Base-by-base conservation (phyloP, 495 filamentous ascomycete genomes). In the Penicillium fimorum region DNA sequence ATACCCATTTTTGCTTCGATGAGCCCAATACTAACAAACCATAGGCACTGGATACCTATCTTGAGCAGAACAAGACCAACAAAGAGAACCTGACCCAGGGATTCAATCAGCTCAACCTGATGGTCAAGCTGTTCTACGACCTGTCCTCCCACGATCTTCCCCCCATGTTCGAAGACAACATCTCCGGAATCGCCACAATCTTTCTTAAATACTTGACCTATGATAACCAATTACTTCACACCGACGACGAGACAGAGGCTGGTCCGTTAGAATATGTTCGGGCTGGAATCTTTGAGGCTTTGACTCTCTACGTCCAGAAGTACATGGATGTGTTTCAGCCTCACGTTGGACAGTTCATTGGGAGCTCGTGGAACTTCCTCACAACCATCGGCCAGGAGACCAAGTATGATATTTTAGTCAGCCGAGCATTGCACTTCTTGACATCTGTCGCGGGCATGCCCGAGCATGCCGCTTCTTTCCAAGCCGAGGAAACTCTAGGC, bases 61-160 rank as follows among this genome's bases (percentile, higher is more conserved):
- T 97, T 50, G 79, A 87, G 54, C 79, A 86, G 60, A 89, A 91
- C 68, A 82, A 86, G 63, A 70, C 80, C 66, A 88, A 97, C 67
- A 88, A 86, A 65, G 76, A 78, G 3, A 82, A 79, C 17, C 78
- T 99, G 27, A 81, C 84, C 62, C 83, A 86, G 58, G 85, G 87
- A 50, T 90, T 94, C 63, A 83, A 84, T 50, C 92, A 91, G 24
- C 79, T 97, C 56, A 91, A 91, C 64, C 76, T 97, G 24, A 82
- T 96, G 56, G 78, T 96, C 54, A 93, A 96, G 73, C 79, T 99
- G 37, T 85, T 96, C 64, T 96, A 93, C 75, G 95, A 99, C 71
- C 83, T 99, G 12, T 94, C 91, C 32, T 96, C 88, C 70, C 95
- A 99, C 68, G 95, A 99, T 68, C 82, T 99, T 53, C 91, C 95